Evolutionary conservation across 23 red algal species (phyloP), one percentile per base, ranked within the genome.

Genomic region (Gracilaria caudata): DNA sequence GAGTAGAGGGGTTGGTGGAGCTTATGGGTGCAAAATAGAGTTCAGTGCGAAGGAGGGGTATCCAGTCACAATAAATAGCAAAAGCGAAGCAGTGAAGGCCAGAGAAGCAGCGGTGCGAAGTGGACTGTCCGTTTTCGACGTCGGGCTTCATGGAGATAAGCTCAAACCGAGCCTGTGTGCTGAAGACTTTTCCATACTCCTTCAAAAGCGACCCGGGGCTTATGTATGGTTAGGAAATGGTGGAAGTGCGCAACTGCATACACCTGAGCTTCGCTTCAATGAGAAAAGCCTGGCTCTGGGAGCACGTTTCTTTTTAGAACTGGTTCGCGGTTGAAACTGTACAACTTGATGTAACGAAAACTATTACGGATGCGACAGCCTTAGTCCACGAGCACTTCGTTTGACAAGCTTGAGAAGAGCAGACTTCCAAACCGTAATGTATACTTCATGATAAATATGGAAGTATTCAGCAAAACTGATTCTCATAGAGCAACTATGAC

Each of bases 171-270:
- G 47, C 30, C 20, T 81, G n/a, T 81, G 78, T 30, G 47, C 78
- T 11, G 78, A 81, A 40, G 78, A 81, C 28, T 81, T 81, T 60
- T 81, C 78, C n/a, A 59, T 61, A 29, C 54, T 81, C 23, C 39
- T 81, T 12, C 34, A 33, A 56, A 59, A 81, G 54, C 44, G 78
- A 12, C 45, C 47, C 0, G 78, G 78, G 36, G 78, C 47, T 3
- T 81, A 81, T 34, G 46, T 81, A 19, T 81, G 78, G 78, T 41
- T 81, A 10, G 78, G 78, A 4, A 59, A 59, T 29, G 78, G 78
- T 17, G 49, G 49, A 58, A 33, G 78, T 36, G 51, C 47, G 12
- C 10, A 51, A 21, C 51, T 81, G 23, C 78, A 81, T 39, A 56
- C 47, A 32, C 11, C 51, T 10, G 11, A 29, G n/a, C 56, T 61